A percentile compares a stretch with the other conserved stretches of the same genome.
These are phyloP conservation scores for Colletotrichum horii DNA, from an alignment of 2,329 filamentous ascomycete genomes.

Conservation along the genomic window DNA sequence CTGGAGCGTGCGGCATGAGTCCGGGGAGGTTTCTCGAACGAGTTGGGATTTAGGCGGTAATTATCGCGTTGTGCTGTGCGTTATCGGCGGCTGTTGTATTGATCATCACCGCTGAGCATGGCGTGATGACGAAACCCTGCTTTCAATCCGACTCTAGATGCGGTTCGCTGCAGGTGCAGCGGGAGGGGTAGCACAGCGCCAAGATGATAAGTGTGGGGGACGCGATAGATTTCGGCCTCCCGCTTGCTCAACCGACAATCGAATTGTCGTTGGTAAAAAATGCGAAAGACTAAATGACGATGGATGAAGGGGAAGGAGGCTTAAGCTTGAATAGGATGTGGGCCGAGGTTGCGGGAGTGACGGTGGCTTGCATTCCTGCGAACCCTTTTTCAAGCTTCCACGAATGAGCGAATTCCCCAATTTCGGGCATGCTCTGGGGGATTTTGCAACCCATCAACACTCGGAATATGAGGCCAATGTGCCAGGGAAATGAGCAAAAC, in stretches of 20 bases:
- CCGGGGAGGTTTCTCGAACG: background rate
- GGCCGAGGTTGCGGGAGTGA: background rate
- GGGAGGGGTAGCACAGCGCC: background rate
- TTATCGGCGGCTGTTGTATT: background rate
- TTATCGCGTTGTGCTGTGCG: background rate
- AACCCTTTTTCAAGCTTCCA: background rate
- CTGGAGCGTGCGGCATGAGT: accelerated
- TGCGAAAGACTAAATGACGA: too few species aligned
- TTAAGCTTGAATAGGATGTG: background rate
- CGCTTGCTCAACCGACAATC: background rate
- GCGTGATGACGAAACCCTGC: conserved; percentile 4
- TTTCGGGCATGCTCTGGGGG: background rate
- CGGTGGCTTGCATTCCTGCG: background rate
- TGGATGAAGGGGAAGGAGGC: too few species aligned
- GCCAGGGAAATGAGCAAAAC: too few species aligned
- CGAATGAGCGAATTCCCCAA: background rate
- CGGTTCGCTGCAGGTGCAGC: background rate
- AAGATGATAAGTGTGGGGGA: background rate
- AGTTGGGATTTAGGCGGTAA: background rate
- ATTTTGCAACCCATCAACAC: background rate
- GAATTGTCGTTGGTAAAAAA: background rate
- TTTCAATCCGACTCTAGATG: background rate
- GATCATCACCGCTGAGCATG: background rate
- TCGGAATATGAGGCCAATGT: too few species aligned
- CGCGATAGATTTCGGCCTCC: background rate